Conservation (phyloP, 768 basidiomycete genomes). For the Lactifluus volemus region DNA sequence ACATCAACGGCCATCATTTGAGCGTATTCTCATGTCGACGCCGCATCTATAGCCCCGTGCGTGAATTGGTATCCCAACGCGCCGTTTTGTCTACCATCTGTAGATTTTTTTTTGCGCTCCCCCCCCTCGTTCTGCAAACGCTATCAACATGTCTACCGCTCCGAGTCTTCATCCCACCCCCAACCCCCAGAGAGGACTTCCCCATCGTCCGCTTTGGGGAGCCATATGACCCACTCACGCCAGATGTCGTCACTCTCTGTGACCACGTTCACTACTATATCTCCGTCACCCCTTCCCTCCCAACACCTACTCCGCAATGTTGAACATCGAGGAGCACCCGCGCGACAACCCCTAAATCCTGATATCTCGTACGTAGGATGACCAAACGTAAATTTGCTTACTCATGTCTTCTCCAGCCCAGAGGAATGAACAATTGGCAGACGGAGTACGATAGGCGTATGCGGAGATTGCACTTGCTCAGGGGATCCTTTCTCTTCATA, state of each 20-base stretch:
- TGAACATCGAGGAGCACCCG: constrained; percentile 31
- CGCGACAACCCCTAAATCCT: constrained; percentile 37
- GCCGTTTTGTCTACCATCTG: neutral
- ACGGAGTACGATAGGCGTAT: constrained; percentile 26
- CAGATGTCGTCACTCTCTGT: constrained; percentile 26
- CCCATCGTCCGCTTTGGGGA: neutral
- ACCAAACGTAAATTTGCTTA: constrained; percentile 21
- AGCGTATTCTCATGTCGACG: neutral
- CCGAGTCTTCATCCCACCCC: neutral
- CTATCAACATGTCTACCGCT: constrained; percentile 7
- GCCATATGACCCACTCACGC: constrained; percentile 18
- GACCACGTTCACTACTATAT: constrained; percentile 24
- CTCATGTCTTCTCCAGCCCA: constrained; percentile 25
- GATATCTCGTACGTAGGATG: constrained; percentile 28
- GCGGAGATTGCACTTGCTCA: constrained; percentile 27
- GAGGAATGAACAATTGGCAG: constrained; percentile 29
- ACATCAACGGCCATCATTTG: constrained; percentile 5
- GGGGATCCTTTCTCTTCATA: constrained; percentile 26
- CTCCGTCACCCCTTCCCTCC: constrained; percentile 25
- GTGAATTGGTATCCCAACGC: neutral
- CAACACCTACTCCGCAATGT: constrained; percentile 27
- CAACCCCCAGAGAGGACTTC: neutral
- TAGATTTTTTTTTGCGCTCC: too few species aligned
- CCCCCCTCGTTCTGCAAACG: neutral
- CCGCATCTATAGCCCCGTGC: neutral